Percentiles rank a stretch among this genome's conserved stretches.
These are phyloP conservation scores for Camillea tinctor DNA, from an alignment of 2,329 filamentous ascomycete genomes.

Conservation along the genomic window DNA sequence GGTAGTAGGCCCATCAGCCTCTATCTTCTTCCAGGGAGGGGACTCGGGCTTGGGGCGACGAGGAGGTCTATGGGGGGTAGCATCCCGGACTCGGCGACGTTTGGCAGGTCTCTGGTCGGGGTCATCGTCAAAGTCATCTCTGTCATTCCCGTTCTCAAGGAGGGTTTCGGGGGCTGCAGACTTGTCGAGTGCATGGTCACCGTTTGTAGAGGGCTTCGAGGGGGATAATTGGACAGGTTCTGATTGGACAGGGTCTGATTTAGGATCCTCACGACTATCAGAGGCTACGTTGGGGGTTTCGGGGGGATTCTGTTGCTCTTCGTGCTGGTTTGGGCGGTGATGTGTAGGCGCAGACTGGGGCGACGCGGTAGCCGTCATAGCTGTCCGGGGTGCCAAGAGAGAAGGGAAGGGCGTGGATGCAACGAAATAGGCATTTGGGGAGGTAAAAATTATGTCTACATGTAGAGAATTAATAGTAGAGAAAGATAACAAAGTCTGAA, in stretches of 20 bases:
- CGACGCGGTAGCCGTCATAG: constrained; percentile 63
- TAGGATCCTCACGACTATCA: constrained; percentile 14
- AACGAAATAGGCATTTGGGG: constrained; percentile 58
- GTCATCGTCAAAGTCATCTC: constrained; percentile 21
- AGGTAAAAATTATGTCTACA: constrained; percentile 55
- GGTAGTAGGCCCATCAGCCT: constrained; percentile 82
- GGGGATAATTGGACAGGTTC: constrained; percentile 4
- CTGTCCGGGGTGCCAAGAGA: constrained; percentile 42
- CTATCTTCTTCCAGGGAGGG: constrained; percentile 89
- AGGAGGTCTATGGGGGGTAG: constrained; percentile 37
- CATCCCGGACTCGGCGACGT: constrained; percentile 59
- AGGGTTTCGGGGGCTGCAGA: constrained; percentile 28
- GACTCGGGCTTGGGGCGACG: constrained; percentile 58
- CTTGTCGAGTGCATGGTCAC: constrained; percentile 2
- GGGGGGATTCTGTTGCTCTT: constrained; percentile 19
- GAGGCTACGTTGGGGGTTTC: constrained; percentile 1
- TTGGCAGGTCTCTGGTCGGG: constrained; percentile 57
- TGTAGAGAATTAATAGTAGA: constrained; percentile 42
- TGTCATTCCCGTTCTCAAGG: constrained; percentile 23
- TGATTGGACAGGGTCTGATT: constrained; percentile 19
- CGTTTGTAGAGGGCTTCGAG: constrained; percentile 16
- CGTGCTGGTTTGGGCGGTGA: constrained; percentile 18
- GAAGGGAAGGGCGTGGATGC: constrained; percentile 52
- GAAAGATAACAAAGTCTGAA: constrained; percentile 49
- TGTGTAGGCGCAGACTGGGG: constrained; percentile 45